Conservation (phyloP, 495 filamentous ascomycete species). For the Hypoxylon perforatum region DNA sequence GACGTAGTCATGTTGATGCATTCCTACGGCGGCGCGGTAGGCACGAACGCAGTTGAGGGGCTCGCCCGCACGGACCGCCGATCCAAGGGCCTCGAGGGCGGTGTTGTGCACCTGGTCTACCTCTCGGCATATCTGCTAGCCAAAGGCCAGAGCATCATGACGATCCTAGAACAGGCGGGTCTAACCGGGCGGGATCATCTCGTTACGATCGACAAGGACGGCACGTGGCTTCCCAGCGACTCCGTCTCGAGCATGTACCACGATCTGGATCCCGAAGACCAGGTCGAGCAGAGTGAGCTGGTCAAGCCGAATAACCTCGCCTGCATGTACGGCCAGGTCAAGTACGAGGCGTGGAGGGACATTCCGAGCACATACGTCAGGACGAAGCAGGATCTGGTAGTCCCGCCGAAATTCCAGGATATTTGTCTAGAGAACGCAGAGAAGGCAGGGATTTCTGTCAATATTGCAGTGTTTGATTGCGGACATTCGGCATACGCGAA, state of each 20-base stretch:
- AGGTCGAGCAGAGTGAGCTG: constrained; percentile 33
- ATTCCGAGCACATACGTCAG: constrained; percentile 52
- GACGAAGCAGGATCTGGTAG: constrained; percentile 48
- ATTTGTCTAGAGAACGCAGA: constrained; percentile 45
- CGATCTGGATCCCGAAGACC: constrained; percentile 30
- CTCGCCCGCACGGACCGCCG: neutral
- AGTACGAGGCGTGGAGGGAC: constrained; percentile 45
- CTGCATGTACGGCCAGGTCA: constrained; percentile 23
- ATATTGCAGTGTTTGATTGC: neutral
- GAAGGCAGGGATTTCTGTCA: constrained; percentile 25
- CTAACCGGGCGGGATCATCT: neutral
- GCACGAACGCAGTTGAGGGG: neutral
- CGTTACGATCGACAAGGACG: constrained; percentile 1
- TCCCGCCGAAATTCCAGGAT: constrained; percentile 50
- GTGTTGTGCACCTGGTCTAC: neutral
- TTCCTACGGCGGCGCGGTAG: neutral
- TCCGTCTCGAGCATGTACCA: constrained; percentile 43
- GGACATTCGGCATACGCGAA: neutral
- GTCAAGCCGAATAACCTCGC: constrained; percentile 42
- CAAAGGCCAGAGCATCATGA: constrained; percentile 1
- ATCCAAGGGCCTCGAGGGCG: neutral
- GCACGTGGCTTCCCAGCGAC: constrained; percentile 5
- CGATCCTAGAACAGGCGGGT: neutral
- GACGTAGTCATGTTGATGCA: neutral
- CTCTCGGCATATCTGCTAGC: neutral